phyloP scores from a whole-genome alignment of 768 basidiomycete genomes.

The Boletus sp. region DNA sequence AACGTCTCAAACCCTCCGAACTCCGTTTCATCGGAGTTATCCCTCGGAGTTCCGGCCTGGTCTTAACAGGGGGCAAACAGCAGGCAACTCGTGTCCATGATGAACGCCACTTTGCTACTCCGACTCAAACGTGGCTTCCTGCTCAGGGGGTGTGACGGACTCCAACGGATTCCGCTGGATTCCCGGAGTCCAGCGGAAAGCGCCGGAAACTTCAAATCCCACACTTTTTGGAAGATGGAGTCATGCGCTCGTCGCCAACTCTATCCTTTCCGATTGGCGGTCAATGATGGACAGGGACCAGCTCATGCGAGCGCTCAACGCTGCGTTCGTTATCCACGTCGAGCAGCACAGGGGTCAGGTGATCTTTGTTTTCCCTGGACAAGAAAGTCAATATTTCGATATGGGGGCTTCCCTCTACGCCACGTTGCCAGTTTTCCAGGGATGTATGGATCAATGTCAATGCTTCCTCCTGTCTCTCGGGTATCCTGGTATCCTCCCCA shows the following conservation, averaged over 20 bases:
- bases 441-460: conserved; percentile 58
- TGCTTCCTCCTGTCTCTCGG: conserved; percentile 44
- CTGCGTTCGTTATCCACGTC: conserved; percentile 33
- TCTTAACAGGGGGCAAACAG: too few relatives aligned
- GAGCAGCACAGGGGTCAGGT: conserved; percentile 31
- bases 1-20: too few relatives aligned
- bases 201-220: too few relatives aligned
- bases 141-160: too few relatives aligned
- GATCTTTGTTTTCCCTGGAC: conserved; percentile 72
- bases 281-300: conserved; percentile 42
- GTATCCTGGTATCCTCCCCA: conserved; percentile 46
- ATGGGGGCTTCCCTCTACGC: conserved; percentile 62
- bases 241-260: conserved; percentile 59
- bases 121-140: too few relatives aligned
- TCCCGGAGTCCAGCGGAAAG: too few relatives aligned
- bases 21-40: too few relatives aligned
- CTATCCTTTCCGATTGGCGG: conserved; percentile 50
- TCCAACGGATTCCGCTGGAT: too few relatives aligned
- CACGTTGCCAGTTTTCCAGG: conserved; percentile 45
- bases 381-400: conserved; percentile 64
- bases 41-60: too few relatives aligned
- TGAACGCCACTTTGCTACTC: too few relatives aligned
- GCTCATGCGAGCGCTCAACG: conserved; percentile 43
- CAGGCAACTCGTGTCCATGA: too few relatives aligned
- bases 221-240: too few relatives aligned